Evolutionary conservation across 2,329 filamentous ascomycete genomes (phyloP), one percentile per base, ranked within the genome.

Genomic region (Aplosporella prunicola): DNA sequence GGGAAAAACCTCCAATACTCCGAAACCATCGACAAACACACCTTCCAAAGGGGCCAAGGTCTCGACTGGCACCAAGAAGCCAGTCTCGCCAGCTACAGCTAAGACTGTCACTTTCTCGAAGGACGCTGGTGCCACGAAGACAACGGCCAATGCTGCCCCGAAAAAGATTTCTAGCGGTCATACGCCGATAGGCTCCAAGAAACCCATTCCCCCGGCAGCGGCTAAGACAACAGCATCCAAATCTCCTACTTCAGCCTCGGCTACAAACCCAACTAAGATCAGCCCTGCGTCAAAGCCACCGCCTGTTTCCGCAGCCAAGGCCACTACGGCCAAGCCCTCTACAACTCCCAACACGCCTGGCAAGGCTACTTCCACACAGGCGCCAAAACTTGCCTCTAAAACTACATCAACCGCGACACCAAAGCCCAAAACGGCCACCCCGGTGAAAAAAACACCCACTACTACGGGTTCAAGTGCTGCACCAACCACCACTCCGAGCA

Each of bases 51-150:
- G 29, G 11, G 22, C 36, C 2, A 39, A 24, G 13, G 20, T 30
- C 20, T 30, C 53, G 8, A 29, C 45, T 11, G 47, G 46, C 2
- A 49, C 48, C 18, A 48, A 49, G 30, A 56, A 55, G 35, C 43
- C 43, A n/a, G 39, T 46, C 11, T 38, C 46, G 2, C 24, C 42
- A 24, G 29, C 42, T 29, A 35, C 45, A 9, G 41, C 41, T 23
- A 45, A 42, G 16, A 40, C 36, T 14, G 26, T 28, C n/a, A 24
- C 35, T 6, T 24, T 6, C n/a, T 23, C 35, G 5, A 29, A 20
- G 3, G 23, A 32, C 9, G 13, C 30, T 13, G 23, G 28, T 4
- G 26, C 40, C 6, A 18, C 27, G 9, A 32, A 31, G 13, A 36
- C 38, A 20, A 30, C 39, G 15, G 16, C 33, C 5, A 9, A 16